Evolutionary conservation across 1,139 yeast species (phyloP).

Genomic region (Debaryomyces nepalensis): DNA sequence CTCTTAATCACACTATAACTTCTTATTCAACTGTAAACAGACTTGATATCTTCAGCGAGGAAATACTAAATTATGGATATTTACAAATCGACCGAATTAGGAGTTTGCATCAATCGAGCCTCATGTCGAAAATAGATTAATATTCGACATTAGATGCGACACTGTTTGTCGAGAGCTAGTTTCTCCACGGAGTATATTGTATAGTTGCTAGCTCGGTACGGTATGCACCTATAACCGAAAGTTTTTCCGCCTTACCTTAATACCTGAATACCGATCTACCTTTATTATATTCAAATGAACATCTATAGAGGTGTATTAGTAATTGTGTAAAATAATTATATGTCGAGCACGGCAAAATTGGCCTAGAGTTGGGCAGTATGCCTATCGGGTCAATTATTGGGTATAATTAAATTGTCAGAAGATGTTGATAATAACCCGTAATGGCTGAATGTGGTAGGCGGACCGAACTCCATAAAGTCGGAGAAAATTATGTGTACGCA

Average conservation of each 20-base stretch:
- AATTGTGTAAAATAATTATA: not conserved
- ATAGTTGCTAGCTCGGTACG: too few relatives aligned
- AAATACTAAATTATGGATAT: slow-evolving; percentile 1
- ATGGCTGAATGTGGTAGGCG: not conserved
- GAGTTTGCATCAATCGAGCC: slow-evolving; percentile 5
- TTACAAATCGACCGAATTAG: slow-evolving; percentile 6
- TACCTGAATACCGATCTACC: too few relatives aligned
- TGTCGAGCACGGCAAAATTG: not conserved
- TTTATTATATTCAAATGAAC: too few relatives aligned
- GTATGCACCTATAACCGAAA: not conserved
- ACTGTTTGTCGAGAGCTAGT: not conserved
- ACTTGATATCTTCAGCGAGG: too few relatives aligned
- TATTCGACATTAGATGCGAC: slow-evolving; percentile 2
- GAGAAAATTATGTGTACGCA: not conserved
- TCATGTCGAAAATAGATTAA: not conserved
- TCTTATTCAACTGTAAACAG: not conserved
- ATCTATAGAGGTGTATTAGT: too few relatives aligned
- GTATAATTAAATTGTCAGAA: not conserved
- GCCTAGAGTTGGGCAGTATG: too few relatives aligned
- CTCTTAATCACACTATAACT: not conserved
- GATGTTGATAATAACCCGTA: not conserved
- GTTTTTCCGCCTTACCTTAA: not conserved
- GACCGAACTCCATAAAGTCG: not conserved
- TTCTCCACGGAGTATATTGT: not conserved
- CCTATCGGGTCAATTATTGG: slow-evolving; percentile 7